Percentiles rank a stretch among this genome's conserved stretches.
Evolutionary conservation across 495 filamentous ascomycete species (phyloP).

Genomic region (Penicillium coffeae): DNA sequence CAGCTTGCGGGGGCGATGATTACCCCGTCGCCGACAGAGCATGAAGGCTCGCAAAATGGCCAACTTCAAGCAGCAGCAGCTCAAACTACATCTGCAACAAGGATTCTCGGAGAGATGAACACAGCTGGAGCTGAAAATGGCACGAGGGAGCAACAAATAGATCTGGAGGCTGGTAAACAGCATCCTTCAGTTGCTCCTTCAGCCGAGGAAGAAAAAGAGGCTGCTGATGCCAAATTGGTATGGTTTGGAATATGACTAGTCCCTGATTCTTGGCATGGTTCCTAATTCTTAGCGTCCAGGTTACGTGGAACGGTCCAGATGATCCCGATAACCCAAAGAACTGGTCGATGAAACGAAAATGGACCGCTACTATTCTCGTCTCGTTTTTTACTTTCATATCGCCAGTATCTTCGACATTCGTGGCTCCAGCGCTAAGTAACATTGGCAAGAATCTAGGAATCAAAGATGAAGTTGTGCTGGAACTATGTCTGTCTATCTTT

Average conservation of each 20-base stretch:
- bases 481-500: slow-evolving; percentile 67
- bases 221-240: not conserved
- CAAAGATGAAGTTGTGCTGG: slow-evolving; percentile 46
- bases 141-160: not conserved
- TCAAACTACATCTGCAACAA: not conserved
- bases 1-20: too few species aligned
- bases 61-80: not conserved
- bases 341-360: not conserved
- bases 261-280: not conserved
- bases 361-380: not conserved
- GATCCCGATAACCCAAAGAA: slow-evolving; percentile 1
- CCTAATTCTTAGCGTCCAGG: not conserved
- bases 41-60: not conserved
- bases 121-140: not conserved
- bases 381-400: slow-evolving; percentile 46
- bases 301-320: slow-evolving; percentile 2
- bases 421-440: slow-evolving; percentile 59
- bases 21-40: not conserved
- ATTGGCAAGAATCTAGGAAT: slow-evolving; percentile 61
- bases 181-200: not conserved
- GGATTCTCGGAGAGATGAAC: not conserved
- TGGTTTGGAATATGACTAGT: not conserved
- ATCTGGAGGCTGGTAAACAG: not conserved
- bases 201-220: not conserved
- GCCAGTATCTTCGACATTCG: slow-evolving; percentile 66